phyloP scores from a whole-genome alignment of 768 basidiomycete genomes.

The Dioszegia hungarica region DNA sequence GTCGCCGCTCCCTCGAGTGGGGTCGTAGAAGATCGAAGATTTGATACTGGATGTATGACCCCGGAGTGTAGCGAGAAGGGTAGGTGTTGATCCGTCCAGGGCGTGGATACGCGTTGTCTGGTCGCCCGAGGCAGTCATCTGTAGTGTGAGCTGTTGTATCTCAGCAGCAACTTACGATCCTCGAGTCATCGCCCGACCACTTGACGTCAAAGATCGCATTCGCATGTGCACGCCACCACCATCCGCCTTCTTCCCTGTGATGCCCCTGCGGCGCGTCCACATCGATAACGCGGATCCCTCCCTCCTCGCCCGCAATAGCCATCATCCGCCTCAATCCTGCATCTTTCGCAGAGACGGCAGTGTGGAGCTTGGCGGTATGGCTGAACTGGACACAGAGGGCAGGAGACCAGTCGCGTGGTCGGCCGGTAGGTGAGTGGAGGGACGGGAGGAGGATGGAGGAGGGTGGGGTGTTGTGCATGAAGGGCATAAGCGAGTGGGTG shows the following conservation, averaged over 20 bases:
- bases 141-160: background rate
- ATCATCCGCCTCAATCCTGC: conserved; percentile 23
- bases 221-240: conserved; percentile 41
- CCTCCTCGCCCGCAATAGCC: conserved; percentile 40
- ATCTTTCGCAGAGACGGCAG: conserved; percentile 14
- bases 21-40: conserved; percentile 40
- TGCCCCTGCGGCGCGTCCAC: conserved; percentile 32
- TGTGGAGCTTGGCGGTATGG: conserved; percentile 20
- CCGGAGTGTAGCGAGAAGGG: conserved; percentile 28
- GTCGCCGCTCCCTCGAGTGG: conserved; percentile 21
- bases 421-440: conserved; percentile 28
- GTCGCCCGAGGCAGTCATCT: conserved; percentile 45
- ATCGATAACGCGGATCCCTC: conserved; percentile 35
- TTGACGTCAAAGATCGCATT: conserved; percentile 47
- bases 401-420: conserved; percentile 33
- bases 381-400: conserved; percentile 31
- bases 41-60: conserved; percentile 45
- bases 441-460: conserved; percentile 33
- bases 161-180: conserved; percentile 22
- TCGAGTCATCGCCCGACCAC: conserved; percentile 41
- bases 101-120: conserved; percentile 35
- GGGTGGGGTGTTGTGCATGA: conserved; percentile 20
- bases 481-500: conserved; percentile 17
- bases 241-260: conserved; percentile 35
- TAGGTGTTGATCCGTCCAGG: conserved; percentile 24